phyloP scores from a whole-genome alignment of 2,329 filamentous ascomycete species.

The Pseudogymnoascus sp. region DNA sequence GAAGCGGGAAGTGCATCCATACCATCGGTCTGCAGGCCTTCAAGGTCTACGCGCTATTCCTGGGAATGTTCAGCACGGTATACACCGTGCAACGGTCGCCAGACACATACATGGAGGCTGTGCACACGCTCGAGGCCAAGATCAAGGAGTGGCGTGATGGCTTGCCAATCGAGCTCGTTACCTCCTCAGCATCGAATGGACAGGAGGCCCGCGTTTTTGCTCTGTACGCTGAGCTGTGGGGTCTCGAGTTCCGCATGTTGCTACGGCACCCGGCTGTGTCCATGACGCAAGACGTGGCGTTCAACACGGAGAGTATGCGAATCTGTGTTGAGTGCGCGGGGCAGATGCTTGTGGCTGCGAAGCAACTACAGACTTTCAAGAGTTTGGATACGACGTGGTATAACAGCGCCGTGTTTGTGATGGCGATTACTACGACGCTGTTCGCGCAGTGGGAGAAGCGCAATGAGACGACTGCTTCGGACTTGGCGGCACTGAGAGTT shows the following conservation, averaged over 20 bases:
- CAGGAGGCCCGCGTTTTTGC: conserved; percentile 42
- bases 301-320: conserved; percentile 54
- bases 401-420: conserved; percentile 61
- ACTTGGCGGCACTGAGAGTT: conserved; percentile 50
- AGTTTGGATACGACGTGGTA: conserved; percentile 74
- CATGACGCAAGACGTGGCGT: conserved; percentile 43
- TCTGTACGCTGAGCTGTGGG: conserved; percentile 46
- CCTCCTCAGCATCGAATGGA: conserved; percentile 34
- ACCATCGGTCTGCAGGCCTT: conserved; percentile 58
- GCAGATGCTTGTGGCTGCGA: conserved; percentile 53
- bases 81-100: conserved; percentile 60
- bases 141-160: conserved; percentile 54
- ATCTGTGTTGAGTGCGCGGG: conserved; percentile 60
- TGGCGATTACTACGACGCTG: conserved; percentile 64
- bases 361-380: conserved; percentile 53
- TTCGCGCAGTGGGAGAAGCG: conserved; percentile 62
- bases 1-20: conserved; percentile 55
- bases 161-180: conserved; percentile 52
- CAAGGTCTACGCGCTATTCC: conserved; percentile 56
- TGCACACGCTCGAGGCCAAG: conserved; percentile 58
- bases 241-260: conserved; percentile 50
- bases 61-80: conserved; percentile 70
- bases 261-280: conserved; percentile 55
- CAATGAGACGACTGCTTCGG: conserved; percentile 47
- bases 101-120: conserved; percentile 53